Conservation (phyloP, 805 yeast genomes). For the Nakazawaea ishiwadae region DNA sequence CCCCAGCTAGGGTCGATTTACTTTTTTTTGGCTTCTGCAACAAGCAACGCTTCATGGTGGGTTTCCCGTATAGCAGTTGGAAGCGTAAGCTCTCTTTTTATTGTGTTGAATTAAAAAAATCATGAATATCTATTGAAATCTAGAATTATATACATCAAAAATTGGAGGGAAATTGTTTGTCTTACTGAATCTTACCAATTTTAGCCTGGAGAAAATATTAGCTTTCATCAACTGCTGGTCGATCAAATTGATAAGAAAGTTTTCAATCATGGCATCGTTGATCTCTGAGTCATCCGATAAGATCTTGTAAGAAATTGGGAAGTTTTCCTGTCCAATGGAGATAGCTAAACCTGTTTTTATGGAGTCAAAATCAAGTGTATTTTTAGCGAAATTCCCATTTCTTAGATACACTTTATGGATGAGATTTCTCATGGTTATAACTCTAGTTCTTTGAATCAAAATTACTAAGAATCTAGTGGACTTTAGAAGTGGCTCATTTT, state of each 20-base stretch:
- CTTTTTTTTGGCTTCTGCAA: background rate
- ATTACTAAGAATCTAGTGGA: slow-evolving; percentile 33
- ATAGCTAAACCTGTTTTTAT: slow-evolving; percentile 22
- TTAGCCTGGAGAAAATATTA: slow-evolving; percentile 37
- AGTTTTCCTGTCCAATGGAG: slow-evolving; percentile 16
- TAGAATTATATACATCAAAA: slow-evolving; percentile 16
- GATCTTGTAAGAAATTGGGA: slow-evolving; percentile 17
- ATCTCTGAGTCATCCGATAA: slow-evolving; percentile 20
- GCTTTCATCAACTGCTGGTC: slow-evolving; percentile 53
- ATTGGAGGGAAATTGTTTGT: slow-evolving; percentile 36
- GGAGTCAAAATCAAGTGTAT: slow-evolving; percentile 17
- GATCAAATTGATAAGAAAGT: slow-evolving; percentile 43
- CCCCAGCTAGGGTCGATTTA: slow-evolving; percentile 12
- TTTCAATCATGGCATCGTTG: slow-evolving; percentile 43
- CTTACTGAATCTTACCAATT: slow-evolving; percentile 37
- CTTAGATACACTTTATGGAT: slow-evolving; percentile 19
- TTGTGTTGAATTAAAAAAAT: no score
- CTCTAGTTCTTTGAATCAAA: slow-evolving; percentile 39
- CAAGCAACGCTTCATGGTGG: no score
- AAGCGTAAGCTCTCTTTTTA: no score
- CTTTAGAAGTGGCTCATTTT: slow-evolving; percentile 34
- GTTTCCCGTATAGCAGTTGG: no score
- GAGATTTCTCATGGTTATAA: slow-evolving; percentile 43
- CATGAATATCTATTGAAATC: no score
- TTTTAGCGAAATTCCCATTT: slow-evolving; percentile 9